Conservation (phyloP, 495 filamentous ascomycete genomes). For the Cenococcum geophilum region DNA sequence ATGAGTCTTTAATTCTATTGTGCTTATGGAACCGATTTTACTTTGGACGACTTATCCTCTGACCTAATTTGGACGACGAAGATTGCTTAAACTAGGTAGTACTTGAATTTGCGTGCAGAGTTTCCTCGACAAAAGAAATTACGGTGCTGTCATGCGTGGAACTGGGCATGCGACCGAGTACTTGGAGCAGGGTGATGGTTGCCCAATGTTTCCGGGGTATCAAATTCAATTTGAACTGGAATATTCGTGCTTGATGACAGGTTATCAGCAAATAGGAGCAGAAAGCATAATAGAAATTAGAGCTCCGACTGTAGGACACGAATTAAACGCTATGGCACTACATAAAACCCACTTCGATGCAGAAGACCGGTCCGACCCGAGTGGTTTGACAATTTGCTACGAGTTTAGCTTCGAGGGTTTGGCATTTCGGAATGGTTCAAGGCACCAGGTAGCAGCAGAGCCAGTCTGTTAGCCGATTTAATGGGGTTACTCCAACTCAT, state of each 20-base stretch:
- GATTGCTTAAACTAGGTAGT: neutral
- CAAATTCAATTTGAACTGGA: neutral
- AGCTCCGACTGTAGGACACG: constrained; percentile 7
- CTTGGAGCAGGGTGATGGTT: neutral
- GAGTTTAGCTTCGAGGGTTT: neutral
- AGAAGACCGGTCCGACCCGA: neutral
- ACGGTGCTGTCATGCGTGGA: neutral
- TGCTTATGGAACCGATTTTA: too few relatives aligned
- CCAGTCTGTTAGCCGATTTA: too few relatives aligned
- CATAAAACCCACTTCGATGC: constrained; percentile 9
- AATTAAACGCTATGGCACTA: constrained; percentile 10
- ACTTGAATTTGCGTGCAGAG: neutral
- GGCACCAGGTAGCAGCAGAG: too few relatives aligned
- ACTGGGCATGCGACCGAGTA: neutral
- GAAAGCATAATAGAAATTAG: neutral
- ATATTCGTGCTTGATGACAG: neutral
- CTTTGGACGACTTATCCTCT: too few relatives aligned
- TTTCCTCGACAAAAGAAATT: neutral
- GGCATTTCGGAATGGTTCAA: neutral
- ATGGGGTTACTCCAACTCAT: too few relatives aligned
- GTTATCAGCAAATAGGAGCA: neutral
- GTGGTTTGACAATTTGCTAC: neutral
- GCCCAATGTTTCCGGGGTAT: neutral
- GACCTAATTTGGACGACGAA: neutral
- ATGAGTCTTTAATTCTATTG: too few relatives aligned